Conservation (phyloP, 192 early-diverging fungal species). For the Rhizophagus sp. region DNA sequence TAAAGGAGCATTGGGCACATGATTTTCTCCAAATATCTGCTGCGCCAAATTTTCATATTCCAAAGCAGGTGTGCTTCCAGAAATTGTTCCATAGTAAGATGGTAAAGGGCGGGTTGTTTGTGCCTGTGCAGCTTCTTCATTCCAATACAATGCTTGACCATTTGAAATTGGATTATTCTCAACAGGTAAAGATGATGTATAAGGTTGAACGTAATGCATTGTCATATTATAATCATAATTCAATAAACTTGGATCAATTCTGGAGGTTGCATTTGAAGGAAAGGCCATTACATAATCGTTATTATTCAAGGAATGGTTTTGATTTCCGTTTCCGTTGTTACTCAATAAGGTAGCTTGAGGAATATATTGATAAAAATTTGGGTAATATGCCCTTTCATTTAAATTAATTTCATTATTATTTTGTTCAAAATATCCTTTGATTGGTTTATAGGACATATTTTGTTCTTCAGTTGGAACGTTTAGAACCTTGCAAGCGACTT, state of each 20-base stretch:
- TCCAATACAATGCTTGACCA: neutral
- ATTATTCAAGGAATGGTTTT: neutral
- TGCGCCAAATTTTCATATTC: neutral
- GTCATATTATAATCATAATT: neutral
- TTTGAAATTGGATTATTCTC: neutral
- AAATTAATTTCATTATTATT: neutral
- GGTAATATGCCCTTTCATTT: neutral
- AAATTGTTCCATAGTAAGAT: neutral
- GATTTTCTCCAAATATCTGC: neutral
- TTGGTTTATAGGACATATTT: neutral
- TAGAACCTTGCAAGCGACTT: no score
- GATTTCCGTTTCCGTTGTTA: neutral
- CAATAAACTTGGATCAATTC: constrained; percentile 14
- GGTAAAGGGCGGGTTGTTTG: neutral
- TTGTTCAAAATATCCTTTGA: neutral
- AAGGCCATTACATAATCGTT: neutral
- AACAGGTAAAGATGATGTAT: neutral
- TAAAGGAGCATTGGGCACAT: neutral
- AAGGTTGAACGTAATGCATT: neutral
- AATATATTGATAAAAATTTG: constrained; percentile 21
- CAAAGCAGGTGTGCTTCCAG: neutral
- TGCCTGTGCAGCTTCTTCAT: neutral
- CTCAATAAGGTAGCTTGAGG: neutral
- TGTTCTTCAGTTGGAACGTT: neutral
- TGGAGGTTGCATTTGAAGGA: neutral